Evolutionary conservation across 192 early-diverging fungal species (phyloP).

Genomic region (Haplosporangium gracile): DNA sequence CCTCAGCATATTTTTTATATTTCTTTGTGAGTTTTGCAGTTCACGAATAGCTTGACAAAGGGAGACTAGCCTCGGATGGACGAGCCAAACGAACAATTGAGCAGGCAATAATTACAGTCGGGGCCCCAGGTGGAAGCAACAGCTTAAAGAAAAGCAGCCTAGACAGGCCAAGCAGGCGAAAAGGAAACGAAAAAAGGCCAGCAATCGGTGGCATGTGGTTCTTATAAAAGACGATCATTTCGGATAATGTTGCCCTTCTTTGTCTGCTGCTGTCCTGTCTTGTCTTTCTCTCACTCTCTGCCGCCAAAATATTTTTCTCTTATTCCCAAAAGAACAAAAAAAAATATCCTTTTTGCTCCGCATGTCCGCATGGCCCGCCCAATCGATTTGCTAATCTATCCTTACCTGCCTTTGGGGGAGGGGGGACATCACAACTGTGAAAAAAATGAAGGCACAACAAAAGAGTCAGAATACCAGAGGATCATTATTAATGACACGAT

Average conservation of each 20-base stretch:
- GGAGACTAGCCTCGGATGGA: too few relatives aligned
- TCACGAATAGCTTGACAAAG: not conserved
- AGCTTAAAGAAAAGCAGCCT: too few relatives aligned
- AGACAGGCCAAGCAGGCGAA: not conserved
- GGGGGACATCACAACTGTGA: not conserved
- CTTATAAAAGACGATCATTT: not conserved
- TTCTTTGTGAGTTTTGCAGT: not conserved
- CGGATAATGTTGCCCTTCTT: not conserved
- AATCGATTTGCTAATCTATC: constrained; percentile 13
- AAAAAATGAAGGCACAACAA: not conserved
- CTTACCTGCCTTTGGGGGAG: not conserved
- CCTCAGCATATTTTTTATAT: not conserved
- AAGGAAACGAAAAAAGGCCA: not conserved
- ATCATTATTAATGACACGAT: not conserved
- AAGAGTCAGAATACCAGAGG: too few relatives aligned
- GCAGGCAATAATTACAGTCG: too few relatives aligned
- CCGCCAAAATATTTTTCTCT: not conserved
- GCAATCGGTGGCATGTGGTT: not conserved
- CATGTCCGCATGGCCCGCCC: constrained; percentile 1
- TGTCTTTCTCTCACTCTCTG: not conserved
- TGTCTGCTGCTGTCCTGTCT: not conserved
- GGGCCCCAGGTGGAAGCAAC: too few relatives aligned
- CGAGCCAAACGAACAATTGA: too few relatives aligned
- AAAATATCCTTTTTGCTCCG: constrained; percentile 6
- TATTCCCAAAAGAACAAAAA: constrained; percentile 7